Conservation (phyloP, 768 basidiomycete genomes). For the Dioszegia hungarica region DNA sequence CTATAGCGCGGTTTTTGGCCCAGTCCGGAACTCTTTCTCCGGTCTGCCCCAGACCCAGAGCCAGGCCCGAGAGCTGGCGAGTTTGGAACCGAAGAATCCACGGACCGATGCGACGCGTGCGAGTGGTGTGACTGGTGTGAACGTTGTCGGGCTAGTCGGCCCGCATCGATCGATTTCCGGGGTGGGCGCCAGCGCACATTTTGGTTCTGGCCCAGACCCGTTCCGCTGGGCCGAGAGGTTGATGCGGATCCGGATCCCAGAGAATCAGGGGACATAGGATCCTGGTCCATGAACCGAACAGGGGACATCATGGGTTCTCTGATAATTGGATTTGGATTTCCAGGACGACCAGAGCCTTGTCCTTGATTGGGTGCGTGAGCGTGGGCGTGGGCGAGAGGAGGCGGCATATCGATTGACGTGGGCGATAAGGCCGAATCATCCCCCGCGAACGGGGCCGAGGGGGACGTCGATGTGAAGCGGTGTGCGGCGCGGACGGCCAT, state of each 20-base stretch:
- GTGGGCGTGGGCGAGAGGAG: neutral
- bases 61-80: too few relatives aligned
- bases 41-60: neutral
- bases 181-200: neutral
- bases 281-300: too few relatives aligned
- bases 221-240: neutral
- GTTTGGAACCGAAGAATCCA: neutral
- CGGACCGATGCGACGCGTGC: neutral
- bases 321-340: too few relatives aligned
- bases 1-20: constrained; percentile 21
- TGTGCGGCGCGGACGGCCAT: constrained; percentile 8
- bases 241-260: neutral
- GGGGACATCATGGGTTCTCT: too few relatives aligned
- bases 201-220: too few relatives aligned
- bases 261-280: too few relatives aligned
- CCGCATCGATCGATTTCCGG: constrained; percentile 3
- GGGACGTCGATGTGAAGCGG: neutral
- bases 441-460: neutral
- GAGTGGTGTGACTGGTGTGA: neutral
- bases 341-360: too few relatives aligned
- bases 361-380: too few relatives aligned
- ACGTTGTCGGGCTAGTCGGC: neutral
- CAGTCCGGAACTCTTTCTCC: constrained; percentile 1
- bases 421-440: neutral
- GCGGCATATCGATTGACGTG: neutral